Conservation (phyloP, 1,139 yeast genomes). For the Insectozyma bohioensis region DNA sequence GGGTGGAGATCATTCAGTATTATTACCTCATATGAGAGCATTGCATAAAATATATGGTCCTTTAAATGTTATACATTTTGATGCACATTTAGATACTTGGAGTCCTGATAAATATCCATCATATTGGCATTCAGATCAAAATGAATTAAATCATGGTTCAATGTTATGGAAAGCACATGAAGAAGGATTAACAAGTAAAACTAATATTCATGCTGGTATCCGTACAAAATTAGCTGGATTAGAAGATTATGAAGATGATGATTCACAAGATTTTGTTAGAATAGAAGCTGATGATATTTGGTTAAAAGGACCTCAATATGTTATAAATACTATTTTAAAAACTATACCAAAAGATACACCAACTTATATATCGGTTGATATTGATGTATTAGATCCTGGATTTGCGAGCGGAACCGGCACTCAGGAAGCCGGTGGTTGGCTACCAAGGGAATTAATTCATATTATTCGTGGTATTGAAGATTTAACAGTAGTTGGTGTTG, state of each 20-base stretch:
- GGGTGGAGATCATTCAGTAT: conserved; percentile 79
- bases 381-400: conserved; percentile 81
- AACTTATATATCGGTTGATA: conserved; percentile 71
- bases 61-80: conserved; percentile 70
- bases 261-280: conserved; percentile 59
- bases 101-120: conserved; percentile 65
- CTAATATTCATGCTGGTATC: conserved; percentile 70
- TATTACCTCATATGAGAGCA: conserved; percentile 69
- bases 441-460: conserved; percentile 71
- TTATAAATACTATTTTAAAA: conserved; percentile 48
- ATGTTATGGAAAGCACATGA: conserved; percentile 77
- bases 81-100: conserved; percentile 83
- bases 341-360: conserved; percentile 58
- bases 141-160: conserved; percentile 73
- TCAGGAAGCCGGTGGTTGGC: conserved; percentile 79
- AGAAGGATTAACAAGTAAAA: conserved; percentile 58
- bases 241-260: conserved; percentile 66
- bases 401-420: conserved; percentile 85
- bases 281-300: conserved; percentile 72
- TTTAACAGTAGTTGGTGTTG: conserved; percentile 72
- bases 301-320: conserved; percentile 56
- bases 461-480: conserved; percentile 58
- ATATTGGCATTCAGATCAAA: conserved; percentile 66
- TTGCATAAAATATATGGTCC: conserved; percentile 60
- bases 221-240: conserved; percentile 66